phyloP scores from a whole-genome alignment of 1,139 yeast species.

The Nakaseomyces bracarensis region DNA sequence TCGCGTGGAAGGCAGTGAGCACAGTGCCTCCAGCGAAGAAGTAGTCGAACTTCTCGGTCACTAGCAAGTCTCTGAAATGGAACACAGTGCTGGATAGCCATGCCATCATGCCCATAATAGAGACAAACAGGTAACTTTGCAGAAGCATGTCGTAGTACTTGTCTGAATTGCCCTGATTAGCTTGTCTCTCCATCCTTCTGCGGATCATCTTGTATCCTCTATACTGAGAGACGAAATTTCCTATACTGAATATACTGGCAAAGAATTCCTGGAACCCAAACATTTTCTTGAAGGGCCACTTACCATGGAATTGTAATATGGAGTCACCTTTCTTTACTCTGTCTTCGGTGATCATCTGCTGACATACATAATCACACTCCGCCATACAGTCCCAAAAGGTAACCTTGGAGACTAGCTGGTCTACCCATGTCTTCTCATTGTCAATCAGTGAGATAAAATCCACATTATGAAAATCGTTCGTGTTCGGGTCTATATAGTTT shows the following conservation, averaged over 20 bases:
- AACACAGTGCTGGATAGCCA: constrained; percentile 83
- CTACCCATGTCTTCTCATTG: constrained; percentile 7
- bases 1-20: constrained; percentile 63
- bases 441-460: constrained; percentile 24
- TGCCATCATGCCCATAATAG: constrained; percentile 68
- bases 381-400: constrained; percentile 72
- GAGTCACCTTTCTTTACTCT: constrained; percentile 43
- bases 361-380: constrained; percentile 91
- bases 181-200: constrained; percentile 14
- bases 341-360: constrained; percentile 55
- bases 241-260: constrained; percentile 71
- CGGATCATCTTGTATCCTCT: constrained; percentile 43
- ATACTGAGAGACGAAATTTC: constrained; percentile 70
- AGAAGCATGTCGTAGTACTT: constrained; percentile 14
- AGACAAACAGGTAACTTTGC: constrained; percentile 24
- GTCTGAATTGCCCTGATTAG: constrained; percentile 13
- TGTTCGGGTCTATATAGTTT: constrained; percentile 15
- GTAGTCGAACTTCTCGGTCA: constrained; percentile 83
- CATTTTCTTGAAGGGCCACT: constrained; percentile 84
- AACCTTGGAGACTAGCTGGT: constrained; percentile 33
- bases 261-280: constrained; percentile 77
- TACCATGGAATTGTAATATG: constrained; percentile 84
- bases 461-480: constrained; percentile 30
- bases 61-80: constrained; percentile 71
- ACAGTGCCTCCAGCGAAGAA: constrained; percentile 90